These are phyloP conservation scores for Chiua sp. DNA, from an alignment of 1,284 basidiomycete genomes.

Conservation along the genomic window DNA sequence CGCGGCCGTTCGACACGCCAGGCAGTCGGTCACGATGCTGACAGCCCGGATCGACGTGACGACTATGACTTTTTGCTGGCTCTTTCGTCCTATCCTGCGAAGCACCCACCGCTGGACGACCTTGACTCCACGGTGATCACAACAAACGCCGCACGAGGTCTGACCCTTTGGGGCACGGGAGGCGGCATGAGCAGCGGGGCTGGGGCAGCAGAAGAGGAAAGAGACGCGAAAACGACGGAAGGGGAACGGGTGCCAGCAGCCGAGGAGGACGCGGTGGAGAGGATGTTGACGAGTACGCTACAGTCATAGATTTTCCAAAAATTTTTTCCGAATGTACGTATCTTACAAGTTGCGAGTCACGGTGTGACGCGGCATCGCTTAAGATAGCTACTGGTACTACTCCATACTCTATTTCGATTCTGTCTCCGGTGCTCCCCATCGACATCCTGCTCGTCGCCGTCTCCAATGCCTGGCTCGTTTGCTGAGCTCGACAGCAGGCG, in stretches of 20 bases:
- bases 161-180: slow-evolving; percentile 50
- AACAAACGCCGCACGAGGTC: slow-evolving; percentile 44
- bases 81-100: slow-evolving; percentile 44
- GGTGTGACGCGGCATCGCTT: slow-evolving; percentile 26
- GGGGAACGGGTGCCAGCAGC: slow-evolving; percentile 6
- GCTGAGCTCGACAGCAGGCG: slow-evolving; percentile 18
- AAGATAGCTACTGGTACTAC: slow-evolving; percentile 19
- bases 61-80: slow-evolving; percentile 53
- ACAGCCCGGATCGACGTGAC: slow-evolving; percentile 29
- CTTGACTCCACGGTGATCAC: slow-evolving; percentile 49
- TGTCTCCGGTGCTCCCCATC: slow-evolving; percentile 1
- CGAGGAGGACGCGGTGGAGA: slow-evolving; percentile 34
- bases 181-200: no score
- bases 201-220: no score
- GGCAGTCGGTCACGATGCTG: slow-evolving; percentile 13
- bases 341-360: slow-evolving; percentile 7
- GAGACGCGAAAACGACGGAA: no score
- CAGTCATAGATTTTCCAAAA: neutral
- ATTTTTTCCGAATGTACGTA: slow-evolving; percentile 7
- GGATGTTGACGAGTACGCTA: slow-evolving; percentile 25
- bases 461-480: slow-evolving; percentile 30
- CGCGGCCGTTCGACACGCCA: slow-evolving; percentile 31
- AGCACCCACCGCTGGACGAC: slow-evolving; percentile 41
- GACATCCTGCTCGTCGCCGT: neutral
- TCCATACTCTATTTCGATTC: slow-evolving; percentile 1